Percentiles rank a stretch among this genome's conserved stretches.
phyloP scores from a whole-genome alignment of 2,329 filamentous ascomycete genomes.

The Immersiporthe knoxdaviesiana region DNA sequence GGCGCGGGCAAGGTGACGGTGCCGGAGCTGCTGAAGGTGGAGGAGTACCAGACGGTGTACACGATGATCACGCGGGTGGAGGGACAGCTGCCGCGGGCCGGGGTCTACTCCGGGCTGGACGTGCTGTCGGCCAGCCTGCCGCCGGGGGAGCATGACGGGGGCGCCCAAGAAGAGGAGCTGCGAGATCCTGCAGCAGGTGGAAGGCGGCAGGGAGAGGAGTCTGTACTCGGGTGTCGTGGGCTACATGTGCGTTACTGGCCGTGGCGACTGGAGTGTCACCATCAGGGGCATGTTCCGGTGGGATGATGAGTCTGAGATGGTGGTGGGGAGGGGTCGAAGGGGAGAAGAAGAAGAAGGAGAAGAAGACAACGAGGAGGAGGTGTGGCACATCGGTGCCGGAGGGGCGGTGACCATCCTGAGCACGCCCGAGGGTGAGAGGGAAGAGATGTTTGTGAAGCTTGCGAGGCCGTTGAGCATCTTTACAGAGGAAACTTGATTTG shows the following conservation, averaged over 20 bases:
- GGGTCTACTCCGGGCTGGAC: constrained; percentile 66
- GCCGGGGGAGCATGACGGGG: constrained; percentile 93
- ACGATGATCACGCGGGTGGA: constrained; percentile 90
- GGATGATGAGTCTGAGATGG: constrained; percentile 63
- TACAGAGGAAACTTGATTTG: constrained; percentile 32
- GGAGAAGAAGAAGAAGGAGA: constrained; percentile 32
- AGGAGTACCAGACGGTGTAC: constrained; percentile 89
- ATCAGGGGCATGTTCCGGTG: constrained; percentile 81
- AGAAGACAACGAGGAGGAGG: constrained; percentile 52
- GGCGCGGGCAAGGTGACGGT: constrained; percentile 75
- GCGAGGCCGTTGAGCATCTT: constrained; percentile 60
- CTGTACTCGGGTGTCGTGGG: constrained; percentile 89
- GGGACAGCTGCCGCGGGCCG: constrained; percentile 56
- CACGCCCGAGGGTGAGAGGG: constrained; percentile 77
- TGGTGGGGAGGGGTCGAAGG: constrained; percentile 35
- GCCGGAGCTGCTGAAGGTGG: constrained; percentile 78
- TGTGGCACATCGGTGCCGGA: constrained; percentile 86
- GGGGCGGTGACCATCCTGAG: constrained; percentile 88
- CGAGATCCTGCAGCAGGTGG: constrained; percentile 74
- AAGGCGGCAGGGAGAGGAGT: constrained; percentile 65
- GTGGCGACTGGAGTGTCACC: constrained; percentile 87
- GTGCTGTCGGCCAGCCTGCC: constrained; percentile 79
- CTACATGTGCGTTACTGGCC: constrained; percentile 84
- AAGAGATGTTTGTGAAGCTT: constrained; percentile 86
- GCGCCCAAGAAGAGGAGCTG: constrained; percentile 93